Percentiles rank a stretch among this genome's conserved stretches.
Conservation (phyloP, 441 rosid genomes). For the Raphanus hybrid region DNA sequence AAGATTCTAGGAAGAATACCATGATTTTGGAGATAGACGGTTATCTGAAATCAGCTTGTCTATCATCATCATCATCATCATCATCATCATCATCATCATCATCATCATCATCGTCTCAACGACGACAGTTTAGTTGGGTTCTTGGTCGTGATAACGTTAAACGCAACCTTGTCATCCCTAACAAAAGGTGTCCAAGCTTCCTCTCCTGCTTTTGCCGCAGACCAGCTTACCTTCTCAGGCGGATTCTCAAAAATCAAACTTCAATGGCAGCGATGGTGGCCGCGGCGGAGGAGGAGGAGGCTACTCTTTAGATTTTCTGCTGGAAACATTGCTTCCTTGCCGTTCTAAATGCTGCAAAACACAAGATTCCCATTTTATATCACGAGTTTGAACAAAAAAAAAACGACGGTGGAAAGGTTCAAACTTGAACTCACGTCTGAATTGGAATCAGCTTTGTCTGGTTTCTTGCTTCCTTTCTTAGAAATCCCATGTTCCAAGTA, state of each 20-base stretch:
- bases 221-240: conserved; percentile 72
- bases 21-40: no score
- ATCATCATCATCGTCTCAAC: no score
- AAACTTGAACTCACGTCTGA: no score
- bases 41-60: no score
- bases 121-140: conserved; percentile 35
- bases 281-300: not conserved
- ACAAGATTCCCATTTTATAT: conserved; percentile 1
- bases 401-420: no score
- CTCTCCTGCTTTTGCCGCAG: conserved; percentile 38
- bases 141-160: conserved; percentile 39
- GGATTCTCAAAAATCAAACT: conserved; percentile 60
- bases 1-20: no score
- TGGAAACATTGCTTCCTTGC: conserved; percentile 26
- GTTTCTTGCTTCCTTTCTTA: no score
- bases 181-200: conserved; percentile 64
- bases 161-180: conserved; percentile 53
- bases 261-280: conserved; percentile 26
- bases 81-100: no score
- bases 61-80: no score
- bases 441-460: no score
- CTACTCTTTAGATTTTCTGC: conserved; percentile 21
- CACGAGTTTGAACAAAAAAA: not conserved
- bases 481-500: no score
- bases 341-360: conserved; percentile 24